phyloP scores from a whole-genome alignment of 352 stramenopile species.

The Phytophthora pini region DNA sequence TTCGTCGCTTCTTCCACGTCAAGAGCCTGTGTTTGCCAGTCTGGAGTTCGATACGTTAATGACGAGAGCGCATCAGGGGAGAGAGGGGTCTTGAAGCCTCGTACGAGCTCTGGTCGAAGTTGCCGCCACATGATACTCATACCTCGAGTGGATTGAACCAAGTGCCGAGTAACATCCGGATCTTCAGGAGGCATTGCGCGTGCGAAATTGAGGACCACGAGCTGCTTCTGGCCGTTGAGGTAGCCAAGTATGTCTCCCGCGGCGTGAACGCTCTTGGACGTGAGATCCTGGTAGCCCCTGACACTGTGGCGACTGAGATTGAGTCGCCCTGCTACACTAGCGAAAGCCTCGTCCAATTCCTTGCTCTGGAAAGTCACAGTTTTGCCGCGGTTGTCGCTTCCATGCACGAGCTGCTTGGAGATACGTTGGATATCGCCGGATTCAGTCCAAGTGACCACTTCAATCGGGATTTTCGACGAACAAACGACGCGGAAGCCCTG shows the following conservation, averaged over 20 bases:
- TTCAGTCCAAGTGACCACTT: conserved; percentile 73
- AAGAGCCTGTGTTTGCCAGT: conserved; percentile 83
- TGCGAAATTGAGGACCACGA: conserved; percentile 86
- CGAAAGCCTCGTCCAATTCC: conserved; percentile 75
- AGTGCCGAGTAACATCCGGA: conserved; percentile 74
- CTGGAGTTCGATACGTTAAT: conserved; percentile 86
- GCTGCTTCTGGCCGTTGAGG: conserved; percentile 54
- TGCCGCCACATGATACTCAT: conserved; percentile 94
- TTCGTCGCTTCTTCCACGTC: conserved; percentile 76
- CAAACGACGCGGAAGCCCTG: conserved; percentile 89
- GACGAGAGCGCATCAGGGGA: conserved; percentile 87
- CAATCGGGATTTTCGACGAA: conserved; percentile 85
- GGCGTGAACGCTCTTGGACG: conserved; percentile 76
- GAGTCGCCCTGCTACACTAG: conserved; percentile 59
- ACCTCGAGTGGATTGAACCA: conserved; percentile 76
- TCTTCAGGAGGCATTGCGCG: conserved; percentile 90
- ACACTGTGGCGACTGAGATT: conserved; percentile 89
- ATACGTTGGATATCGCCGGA: conserved; percentile 65
- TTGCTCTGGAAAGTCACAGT: conserved; percentile 85
- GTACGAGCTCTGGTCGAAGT: conserved; percentile 89
- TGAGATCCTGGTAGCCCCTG: conserved; percentile 89
- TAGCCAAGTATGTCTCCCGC: conserved; percentile 89
- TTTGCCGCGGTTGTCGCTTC: conserved; percentile 83
- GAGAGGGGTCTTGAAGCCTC: conserved; percentile 51
- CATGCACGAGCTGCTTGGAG: conserved; percentile 85